Conservation (phyloP, 2,329 filamentous ascomycete species). For the Trichoderma harzianum region DNA sequence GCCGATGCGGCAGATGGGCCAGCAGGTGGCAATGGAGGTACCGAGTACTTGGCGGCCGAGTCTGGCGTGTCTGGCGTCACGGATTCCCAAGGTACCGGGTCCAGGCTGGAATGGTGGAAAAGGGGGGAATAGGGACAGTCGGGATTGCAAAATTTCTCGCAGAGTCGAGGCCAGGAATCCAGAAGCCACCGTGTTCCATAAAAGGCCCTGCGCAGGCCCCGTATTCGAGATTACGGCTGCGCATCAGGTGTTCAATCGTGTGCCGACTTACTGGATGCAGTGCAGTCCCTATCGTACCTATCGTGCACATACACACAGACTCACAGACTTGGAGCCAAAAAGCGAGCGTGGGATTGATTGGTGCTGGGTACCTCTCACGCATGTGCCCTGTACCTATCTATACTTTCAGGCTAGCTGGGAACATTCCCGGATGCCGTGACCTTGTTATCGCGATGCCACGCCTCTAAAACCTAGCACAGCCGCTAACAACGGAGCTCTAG, state of each 20-base stretch:
- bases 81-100: neutral
- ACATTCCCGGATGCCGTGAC: neutral
- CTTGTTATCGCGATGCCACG: slow-evolving; percentile 2
- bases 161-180: neutral
- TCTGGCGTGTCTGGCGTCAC: neutral
- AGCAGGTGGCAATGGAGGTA: neutral
- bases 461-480: neutral
- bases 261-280: neutral
- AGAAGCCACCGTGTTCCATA: slow-evolving; percentile 10
- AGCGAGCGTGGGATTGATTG: neutral
- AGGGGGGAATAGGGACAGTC: neutral
- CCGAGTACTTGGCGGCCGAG: neutral
- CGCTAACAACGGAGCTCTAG: slow-evolving; percentile 5
- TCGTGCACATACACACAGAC: neutral
- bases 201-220: neutral
- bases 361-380: neutral
- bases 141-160: neutral
- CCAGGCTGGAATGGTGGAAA: neutral
- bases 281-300: neutral
- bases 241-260: neutral
- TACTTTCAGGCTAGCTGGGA: neutral
- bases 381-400: neutral
- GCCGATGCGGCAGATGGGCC: slow-evolving; percentile 13
- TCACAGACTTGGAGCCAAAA: neutral
- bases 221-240: neutral